Evolutionary conservation across 148 eudicot species (phyloP).

Genomic region (Rhododendron williamsianum): DNA sequence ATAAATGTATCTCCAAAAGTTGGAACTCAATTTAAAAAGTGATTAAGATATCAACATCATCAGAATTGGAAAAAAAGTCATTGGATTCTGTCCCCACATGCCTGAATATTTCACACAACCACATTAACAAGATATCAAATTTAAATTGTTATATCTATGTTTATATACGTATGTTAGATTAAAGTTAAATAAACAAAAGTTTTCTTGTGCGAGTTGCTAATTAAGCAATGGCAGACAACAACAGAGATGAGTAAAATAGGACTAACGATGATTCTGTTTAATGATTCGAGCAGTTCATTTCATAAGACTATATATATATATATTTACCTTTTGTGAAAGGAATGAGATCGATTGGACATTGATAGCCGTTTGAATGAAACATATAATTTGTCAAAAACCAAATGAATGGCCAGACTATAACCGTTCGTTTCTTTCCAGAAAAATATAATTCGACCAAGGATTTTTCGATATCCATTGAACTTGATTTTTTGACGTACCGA

Average conservation of each 20-base stretch:
- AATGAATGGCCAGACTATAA: no score
- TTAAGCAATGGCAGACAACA: not conserved
- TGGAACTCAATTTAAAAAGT: not conserved
- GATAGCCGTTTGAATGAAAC: not conserved
- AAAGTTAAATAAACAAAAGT: not conserved
- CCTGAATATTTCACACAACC: not conserved
- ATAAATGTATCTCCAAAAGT: not conserved
- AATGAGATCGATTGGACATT: not conserved
- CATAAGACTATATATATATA: not conserved
- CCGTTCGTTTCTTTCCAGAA: not conserved
- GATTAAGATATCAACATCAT: not conserved
- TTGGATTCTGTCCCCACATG: not conserved
- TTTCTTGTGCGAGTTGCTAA: not conserved
- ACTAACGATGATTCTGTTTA: not conserved
- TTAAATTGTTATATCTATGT: not conserved
- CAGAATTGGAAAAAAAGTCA: not conserved
- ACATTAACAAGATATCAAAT: not conserved
- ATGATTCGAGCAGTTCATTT: not conserved
- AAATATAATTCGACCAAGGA: no score
- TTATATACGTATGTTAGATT: no score
- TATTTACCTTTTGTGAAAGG: not conserved
- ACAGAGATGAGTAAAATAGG: not conserved
- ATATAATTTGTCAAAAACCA: not conserved
- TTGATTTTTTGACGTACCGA: no score
- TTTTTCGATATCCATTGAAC: not conserved